Evolutionary conservation across 495 filamentous ascomycete species (phyloP).

Genomic region (Achaetomiella virescens): DNA sequence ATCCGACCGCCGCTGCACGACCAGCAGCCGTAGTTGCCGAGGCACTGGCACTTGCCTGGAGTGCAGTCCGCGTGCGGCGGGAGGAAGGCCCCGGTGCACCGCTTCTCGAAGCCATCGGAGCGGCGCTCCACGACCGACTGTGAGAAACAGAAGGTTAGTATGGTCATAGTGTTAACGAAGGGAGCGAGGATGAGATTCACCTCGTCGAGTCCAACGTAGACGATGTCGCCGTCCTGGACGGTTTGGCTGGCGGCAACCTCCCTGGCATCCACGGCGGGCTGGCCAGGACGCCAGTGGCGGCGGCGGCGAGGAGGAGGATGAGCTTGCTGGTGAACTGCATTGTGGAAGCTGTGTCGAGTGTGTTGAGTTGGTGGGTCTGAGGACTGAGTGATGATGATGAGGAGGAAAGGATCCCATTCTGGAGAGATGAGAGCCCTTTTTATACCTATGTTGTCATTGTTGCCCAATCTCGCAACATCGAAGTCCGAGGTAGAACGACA

Average conservation of each 20-base stretch:
- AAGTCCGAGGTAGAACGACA: neutral
- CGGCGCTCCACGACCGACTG: neutral
- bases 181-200: neutral
- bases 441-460: neutral
- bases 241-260: neutral
- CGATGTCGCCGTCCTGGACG: neutral
- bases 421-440: neutral
- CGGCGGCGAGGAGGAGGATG: neutral
- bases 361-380: neutral
- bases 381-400: neutral
- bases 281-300: neutral
- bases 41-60: neutral
- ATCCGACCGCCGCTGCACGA: neutral
- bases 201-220: neutral
- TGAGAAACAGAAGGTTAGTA: neutral
- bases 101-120: neutral
- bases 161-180: neutral
- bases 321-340: neutral
- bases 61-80: neutral
- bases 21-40: conserved; percentile 2
- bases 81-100: neutral
- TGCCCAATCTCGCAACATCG: conserved; percentile 1
- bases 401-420: neutral
- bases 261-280: neutral
- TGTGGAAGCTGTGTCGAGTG: neutral